Conservation (phyloP, 768 basidiomycete genomes). For the Nidularia pulvinata region DNA sequence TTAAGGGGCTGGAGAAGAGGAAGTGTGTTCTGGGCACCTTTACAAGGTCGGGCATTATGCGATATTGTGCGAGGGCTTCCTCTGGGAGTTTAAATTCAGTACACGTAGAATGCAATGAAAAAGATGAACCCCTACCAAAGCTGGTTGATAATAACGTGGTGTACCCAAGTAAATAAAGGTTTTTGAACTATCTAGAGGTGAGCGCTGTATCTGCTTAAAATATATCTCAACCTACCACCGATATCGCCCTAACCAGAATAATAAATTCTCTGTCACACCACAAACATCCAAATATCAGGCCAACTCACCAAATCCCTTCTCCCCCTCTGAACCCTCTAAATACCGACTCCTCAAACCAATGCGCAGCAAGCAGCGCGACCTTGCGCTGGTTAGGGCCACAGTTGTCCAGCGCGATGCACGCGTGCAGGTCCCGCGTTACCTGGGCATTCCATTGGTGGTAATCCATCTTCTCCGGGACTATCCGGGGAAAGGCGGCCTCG, state of each 20-base stretch:
- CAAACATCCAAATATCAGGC: neutral
- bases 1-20: too few species aligned
- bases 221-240: conserved; percentile 13
- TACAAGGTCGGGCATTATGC: conserved; percentile 25
- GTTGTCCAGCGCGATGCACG: conserved; percentile 20
- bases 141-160: conserved; percentile 19
- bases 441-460: conserved; percentile 15
- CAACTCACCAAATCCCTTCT: conserved; percentile 25
- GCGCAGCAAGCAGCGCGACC: conserved; percentile 24
- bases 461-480: too few species aligned
- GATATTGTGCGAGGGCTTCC: conserved; percentile 21
- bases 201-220: neutral
- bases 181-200: conserved; percentile 15
- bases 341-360: conserved; percentile 19
- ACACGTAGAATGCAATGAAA: conserved; percentile 1
- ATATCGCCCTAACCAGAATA: conserved; percentile 13
- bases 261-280: neutral
- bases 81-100: conserved; percentile 5
- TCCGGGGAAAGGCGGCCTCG: too few species aligned
- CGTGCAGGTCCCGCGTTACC: conserved; percentile 16
- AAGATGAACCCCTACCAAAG: conserved; percentile 12
- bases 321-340: conserved; percentile 16
- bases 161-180: conserved; percentile 17
- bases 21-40: conserved; percentile 11
- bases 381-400: conserved; percentile 30